Evolutionary conservation across 1,284 basidiomycete species (phyloP).

Genomic region (Vanrija pseudolonga): DNA sequence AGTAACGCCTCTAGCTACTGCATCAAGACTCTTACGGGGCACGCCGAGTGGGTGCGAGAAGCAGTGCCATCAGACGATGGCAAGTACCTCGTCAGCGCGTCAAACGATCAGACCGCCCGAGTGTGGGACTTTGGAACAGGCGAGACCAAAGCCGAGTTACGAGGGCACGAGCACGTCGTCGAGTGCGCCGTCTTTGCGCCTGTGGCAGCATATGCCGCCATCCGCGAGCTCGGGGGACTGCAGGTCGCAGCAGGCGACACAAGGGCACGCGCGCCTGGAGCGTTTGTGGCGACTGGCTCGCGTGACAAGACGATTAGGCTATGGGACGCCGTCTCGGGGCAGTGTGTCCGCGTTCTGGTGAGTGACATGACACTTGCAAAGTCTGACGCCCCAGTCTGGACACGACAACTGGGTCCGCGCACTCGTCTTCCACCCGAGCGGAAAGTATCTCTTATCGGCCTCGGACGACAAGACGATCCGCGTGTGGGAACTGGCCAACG

Average conservation of each 20-base stretch:
- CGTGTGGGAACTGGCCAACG: conserved; percentile 76
- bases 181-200: conserved; percentile 82
- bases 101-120: conserved; percentile 83
- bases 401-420: conserved; percentile 84
- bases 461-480: conserved; percentile 88
- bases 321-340: conserved; percentile 78
- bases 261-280: conserved; percentile 49
- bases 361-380: conserved; percentile 23
- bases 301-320: conserved; percentile 83
- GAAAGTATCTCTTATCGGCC: conserved; percentile 79
- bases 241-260: conserved; percentile 53
- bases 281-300: conserved; percentile 74
- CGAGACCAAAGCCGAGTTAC: conserved; percentile 73
- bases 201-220: conserved; percentile 64
- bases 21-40: conserved; percentile 59
- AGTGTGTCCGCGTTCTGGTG: conserved; percentile 64
- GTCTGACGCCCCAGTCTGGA: conserved; percentile 53
- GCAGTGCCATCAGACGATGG: conserved; percentile 71
- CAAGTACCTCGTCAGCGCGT: conserved; percentile 68
- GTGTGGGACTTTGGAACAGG: conserved; percentile 74
- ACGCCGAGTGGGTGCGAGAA: conserved; percentile 69
- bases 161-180: conserved; percentile 84
- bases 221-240: conserved; percentile 72
- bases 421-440: conserved; percentile 76
- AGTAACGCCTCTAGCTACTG: conserved; percentile 53